Base-by-base conservation (phyloP, 208 protist genomes). In the Trypanosomatidae sp. region DNA sequence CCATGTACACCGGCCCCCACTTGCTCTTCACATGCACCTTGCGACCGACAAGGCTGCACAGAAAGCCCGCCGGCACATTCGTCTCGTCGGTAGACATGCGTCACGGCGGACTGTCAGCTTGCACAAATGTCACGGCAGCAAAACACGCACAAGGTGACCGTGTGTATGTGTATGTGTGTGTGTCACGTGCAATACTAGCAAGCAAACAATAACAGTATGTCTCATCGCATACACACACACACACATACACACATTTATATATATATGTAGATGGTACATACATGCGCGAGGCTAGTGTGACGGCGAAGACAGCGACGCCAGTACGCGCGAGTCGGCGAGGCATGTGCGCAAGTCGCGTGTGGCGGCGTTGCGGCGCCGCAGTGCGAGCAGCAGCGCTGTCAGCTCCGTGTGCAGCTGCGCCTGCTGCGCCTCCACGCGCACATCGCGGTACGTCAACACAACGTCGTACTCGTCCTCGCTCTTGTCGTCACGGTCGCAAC, bases 1-100 rank as follows among this genome's bases (percentile, higher is more conserved):
- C 97, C 57, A 86, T 81, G 71, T 98, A 99, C 57, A 99, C 92
- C 35, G 96, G 95, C 20, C 97, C 97, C 97, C 97, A 99, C 69
- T 99, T 99, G 45, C 97, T 93, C 69, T 97, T 97, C 13, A 97
- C 91, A 8, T 95, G 59, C n/a, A 98, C 84, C 4, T 77, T 73
- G 43, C 96, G 94, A 30, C 95, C 95, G 0, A 94, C 88, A 13
- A 98, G 71, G 33, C 90, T 88, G 22, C 71, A 66, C 10, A 99
- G 70, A 53, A 98, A 98, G 16, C 90, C 68, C 8, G 74, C 77
- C 16, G 77, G 77, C 3, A 87, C 58, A 48, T 92, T 79, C 13
- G 53, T 48, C 22, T 91, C 74, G 73, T 84, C 81, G 11, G n/a
- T 48, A 28, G 13, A 22, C 15, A 6, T 46, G 21, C 3, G 16